Evolutionary conservation across 495 filamentous ascomycete species (phyloP).

Genomic region (Xylaria nigripes): DNA sequence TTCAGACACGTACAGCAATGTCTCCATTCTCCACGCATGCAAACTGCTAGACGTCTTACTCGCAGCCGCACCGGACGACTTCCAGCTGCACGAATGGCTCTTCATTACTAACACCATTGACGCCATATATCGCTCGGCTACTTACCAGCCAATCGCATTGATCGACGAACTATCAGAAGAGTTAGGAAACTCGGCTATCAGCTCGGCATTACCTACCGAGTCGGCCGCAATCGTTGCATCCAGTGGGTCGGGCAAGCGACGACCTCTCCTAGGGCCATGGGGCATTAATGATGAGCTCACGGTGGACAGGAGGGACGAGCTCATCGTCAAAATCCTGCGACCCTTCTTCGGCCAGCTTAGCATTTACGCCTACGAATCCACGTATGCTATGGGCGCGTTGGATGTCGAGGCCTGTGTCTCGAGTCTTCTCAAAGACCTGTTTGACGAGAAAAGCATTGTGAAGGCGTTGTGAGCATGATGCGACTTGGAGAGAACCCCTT

Average conservation of each 20-base stretch:
- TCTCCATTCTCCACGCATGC: slow-evolving; percentile 75
- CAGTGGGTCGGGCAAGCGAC: slow-evolving; percentile 18
- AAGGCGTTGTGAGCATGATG: slow-evolving; percentile 34
- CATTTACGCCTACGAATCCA: slow-evolving; percentile 85
- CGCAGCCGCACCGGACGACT: slow-evolving; percentile 84
- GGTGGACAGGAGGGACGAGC: slow-evolving; percentile 55
- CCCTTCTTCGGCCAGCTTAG: slow-evolving; percentile 89
- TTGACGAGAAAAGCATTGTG: slow-evolving; percentile 64
- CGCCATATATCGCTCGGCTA: slow-evolving; percentile 77
- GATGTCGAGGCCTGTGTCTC: slow-evolving; percentile 62
- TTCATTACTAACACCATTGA: slow-evolving; percentile 97
- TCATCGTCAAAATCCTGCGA: slow-evolving; percentile 64
- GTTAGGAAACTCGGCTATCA: slow-evolving; percentile 44
- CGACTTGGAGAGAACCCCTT: background rate
- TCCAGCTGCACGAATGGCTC: slow-evolving; percentile 91
- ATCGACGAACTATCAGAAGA: slow-evolving; percentile 81
- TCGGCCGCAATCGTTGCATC: slow-evolving; percentile 24
- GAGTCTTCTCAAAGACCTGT: slow-evolving; percentile 69
- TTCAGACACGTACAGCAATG: slow-evolving; percentile 65
- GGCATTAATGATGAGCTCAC: slow-evolving; percentile 43
- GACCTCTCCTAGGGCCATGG: slow-evolving; percentile 41
- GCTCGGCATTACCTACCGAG: slow-evolving; percentile 19
- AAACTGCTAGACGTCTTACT: slow-evolving; percentile 84
- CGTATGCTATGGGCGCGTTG: slow-evolving; percentile 69
- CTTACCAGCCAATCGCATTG: slow-evolving; percentile 65